Conservation (phyloP, 768 basidiomycete genomes). For the Aureoboletus auriporus region DNA sequence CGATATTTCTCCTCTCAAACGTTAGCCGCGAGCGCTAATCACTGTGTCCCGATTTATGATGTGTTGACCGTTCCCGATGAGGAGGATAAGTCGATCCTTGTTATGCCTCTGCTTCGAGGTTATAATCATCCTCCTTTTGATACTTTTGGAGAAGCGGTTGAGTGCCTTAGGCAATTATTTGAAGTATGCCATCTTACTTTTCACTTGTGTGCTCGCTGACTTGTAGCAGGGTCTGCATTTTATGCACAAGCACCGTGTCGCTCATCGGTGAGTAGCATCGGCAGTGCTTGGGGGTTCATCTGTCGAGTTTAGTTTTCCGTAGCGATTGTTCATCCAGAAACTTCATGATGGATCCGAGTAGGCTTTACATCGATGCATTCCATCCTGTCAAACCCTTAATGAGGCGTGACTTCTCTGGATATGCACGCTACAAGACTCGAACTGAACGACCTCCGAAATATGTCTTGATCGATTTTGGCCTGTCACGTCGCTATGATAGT, state of each 20-base stretch:
- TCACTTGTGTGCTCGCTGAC: not conserved
- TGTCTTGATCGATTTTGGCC: conserved; percentile 10
- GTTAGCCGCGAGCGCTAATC: conserved; percentile 19
- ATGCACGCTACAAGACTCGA: conserved; percentile 14
- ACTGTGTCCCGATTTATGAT: conserved; percentile 33
- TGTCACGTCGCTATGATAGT: conserved; percentile 29
- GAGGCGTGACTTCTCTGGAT: conserved; percentile 18
- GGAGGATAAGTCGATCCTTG: conserved; percentile 11
- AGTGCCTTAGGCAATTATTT: conserved; percentile 30
- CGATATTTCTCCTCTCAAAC: conserved; percentile 12
- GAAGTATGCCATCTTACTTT: conserved; percentile 14
- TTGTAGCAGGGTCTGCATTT: conserved; percentile 19
- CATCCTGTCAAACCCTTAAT: conserved; percentile 19
- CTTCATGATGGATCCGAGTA: conserved; percentile 30
- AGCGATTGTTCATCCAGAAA: conserved; percentile 31
- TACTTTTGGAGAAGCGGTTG: conserved; percentile 14
- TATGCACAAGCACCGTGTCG: conserved; percentile 21
- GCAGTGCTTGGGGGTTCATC: no score
- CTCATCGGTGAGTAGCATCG: conserved; percentile 9
- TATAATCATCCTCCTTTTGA: conserved; percentile 23
- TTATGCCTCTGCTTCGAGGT: conserved; percentile 35
- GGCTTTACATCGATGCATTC: conserved; percentile 25
- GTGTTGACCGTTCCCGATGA: conserved; percentile 10
- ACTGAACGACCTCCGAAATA: conserved; percentile 19
- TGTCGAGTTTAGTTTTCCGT: no score